Conservation (phyloP, 441 rosid species). For the Aquilaria agallochum region DNA sequence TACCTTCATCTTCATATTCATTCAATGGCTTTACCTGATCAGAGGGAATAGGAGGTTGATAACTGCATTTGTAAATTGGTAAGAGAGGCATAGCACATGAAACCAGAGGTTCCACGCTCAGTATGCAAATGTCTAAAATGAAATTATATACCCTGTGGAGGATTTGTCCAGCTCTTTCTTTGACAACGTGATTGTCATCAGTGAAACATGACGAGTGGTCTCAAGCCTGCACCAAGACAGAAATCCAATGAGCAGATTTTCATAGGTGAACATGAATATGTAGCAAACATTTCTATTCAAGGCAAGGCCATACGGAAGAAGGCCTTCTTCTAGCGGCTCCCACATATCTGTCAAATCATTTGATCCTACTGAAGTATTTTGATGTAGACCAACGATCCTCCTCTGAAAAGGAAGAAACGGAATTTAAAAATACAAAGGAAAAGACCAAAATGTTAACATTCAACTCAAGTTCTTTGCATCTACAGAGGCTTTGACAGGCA, state of each 20-base stretch:
- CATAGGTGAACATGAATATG: neutral
- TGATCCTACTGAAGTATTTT: slow-evolving; percentile 34
- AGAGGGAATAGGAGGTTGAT: slow-evolving; percentile 37
- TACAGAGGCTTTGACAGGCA: neutral
- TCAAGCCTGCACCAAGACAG: slow-evolving; percentile 27
- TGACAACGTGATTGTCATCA: slow-evolving; percentile 36
- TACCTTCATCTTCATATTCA: slow-evolving; percentile 34
- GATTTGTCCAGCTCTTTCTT: slow-evolving; percentile 35
- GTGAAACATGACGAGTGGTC: slow-evolving; percentile 42
- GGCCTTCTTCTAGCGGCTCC: slow-evolving; percentile 57
- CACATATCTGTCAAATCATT: slow-evolving; percentile 39
- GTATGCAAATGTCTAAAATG: slow-evolving; percentile 3
- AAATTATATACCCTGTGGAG: slow-evolving; percentile 32
- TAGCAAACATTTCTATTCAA: too few relatives aligned
- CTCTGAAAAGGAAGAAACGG: slow-evolving; percentile 19
- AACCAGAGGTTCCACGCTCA: too few relatives aligned
- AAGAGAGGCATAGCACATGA: too few relatives aligned
- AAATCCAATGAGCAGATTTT: slow-evolving; percentile 6
- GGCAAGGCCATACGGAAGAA: slow-evolving; percentile 30
- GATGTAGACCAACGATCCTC: slow-evolving; percentile 46
- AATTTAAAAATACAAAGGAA: neutral
- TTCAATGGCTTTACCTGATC: slow-evolving; percentile 31
- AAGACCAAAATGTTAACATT: neutral
- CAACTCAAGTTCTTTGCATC: neutral
- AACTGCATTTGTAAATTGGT: slow-evolving; percentile 15